phyloP scores from a whole-genome alignment of 305 asterid genomes.

The Rubia occidens region DNA sequence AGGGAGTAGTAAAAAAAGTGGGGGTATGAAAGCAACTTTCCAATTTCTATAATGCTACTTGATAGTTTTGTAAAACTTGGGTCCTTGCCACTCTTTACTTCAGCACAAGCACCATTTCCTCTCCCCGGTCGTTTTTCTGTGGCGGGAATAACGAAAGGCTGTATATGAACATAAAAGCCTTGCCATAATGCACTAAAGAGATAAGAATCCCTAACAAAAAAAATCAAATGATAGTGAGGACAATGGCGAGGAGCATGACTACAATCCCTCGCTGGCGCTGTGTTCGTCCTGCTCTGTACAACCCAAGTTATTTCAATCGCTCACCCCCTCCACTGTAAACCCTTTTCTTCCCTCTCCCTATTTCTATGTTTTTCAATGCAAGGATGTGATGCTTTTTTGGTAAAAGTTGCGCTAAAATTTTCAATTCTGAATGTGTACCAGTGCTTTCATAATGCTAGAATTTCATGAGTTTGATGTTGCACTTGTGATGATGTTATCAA shows the following conservation, averaged over 20 bases:
- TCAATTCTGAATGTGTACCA: neutral
- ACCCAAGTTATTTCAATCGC: conserved; percentile 24
- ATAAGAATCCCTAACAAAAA: neutral
- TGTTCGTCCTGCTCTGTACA: conserved; percentile 39
- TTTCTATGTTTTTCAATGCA: neutral
- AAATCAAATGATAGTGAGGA: conserved; percentile 33
- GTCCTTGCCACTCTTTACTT: neutral
- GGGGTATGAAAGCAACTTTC: neutral
- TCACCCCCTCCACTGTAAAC: conserved; percentile 35
- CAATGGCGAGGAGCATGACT: conserved; percentile 52
- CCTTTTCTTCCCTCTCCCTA: neutral
- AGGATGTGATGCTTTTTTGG: neutral
- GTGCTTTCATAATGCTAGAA: neutral
- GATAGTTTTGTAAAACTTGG: neutral
- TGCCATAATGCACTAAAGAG: neutral
- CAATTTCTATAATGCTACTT: neutral
- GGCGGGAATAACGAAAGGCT: conserved; percentile 42
- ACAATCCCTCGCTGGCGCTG: conserved; percentile 56
- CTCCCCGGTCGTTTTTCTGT: conserved; percentile 2
- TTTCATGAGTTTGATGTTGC: neutral
- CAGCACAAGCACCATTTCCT: no score
- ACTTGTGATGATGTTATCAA: neutral
- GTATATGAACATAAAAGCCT: neutral
- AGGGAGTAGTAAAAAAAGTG: no score
- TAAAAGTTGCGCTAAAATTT: neutral